Base-by-base conservation (phyloP, 2,329 filamentous ascomycete genomes). In the Arthrobotrys musiformis region DNA sequence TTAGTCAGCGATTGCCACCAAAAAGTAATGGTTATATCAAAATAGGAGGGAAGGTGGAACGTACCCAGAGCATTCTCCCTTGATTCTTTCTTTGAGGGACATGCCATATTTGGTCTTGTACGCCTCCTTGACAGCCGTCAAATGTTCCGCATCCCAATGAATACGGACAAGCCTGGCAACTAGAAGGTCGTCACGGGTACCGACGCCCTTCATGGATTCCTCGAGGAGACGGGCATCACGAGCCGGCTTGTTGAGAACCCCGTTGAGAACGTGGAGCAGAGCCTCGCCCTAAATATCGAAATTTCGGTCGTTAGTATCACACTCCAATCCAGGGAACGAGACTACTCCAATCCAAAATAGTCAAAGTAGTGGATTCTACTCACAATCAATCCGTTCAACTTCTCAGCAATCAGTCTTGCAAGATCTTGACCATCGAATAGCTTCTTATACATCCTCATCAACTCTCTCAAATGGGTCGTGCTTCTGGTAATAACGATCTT, bases 261-360 rank as follows among this genome's bases (percentile, higher is more conserved):
- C 95, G 84, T 98, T 97, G 82, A 99, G 90, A 80, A 98, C 93
- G 84, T 98, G 95, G 0, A 93, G 93, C 40, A 98, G 89, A 19
- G 97, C 90, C 85, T 99, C 95, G 79, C 95, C 95, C 94, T 97
- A 80, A 6, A 67, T n/a, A 5, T 15, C 2, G 97, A 80, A 5
- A 67, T 5, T 24, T 15, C 4, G n/a, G 17, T 35, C 35, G 24
- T 70, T 35, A 64, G 26, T 30, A 48, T 56, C 17, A 61, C 44
- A 28, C 35, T 30, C 22, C 61, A 56, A 26, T n/a, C n/a, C n/a
- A n/a, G n/a, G n/a, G n/a, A n/a, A n/a, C n/a, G n/a, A n/a, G n/a
- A n/a, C n/a, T n/a, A n/a, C n/a, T n/a, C n/a, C n/a, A n/a, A n/a
- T n/a, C n/a, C n/a, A n/a, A n/a, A n/a, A n/a, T n/a, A n/a, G n/a